Evolutionary conservation across 2,329 filamentous ascomycete species (phyloP).

Genomic region (Ciborinia camelliae): DNA sequence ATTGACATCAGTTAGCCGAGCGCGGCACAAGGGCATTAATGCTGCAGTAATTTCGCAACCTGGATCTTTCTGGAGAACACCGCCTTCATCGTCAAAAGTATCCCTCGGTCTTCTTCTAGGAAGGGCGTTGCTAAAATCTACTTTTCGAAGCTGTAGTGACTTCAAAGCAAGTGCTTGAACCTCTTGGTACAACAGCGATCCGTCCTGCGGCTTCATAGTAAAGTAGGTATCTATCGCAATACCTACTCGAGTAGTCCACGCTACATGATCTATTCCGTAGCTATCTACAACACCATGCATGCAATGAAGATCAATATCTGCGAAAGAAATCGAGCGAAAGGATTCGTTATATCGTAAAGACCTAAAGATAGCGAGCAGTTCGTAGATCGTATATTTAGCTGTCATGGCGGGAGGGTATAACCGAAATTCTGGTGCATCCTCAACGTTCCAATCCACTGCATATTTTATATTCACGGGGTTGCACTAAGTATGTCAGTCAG

Average conservation of each 20-base stretch:
- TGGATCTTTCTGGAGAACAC: conserved; percentile 51
- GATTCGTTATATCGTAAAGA: conserved; percentile 68
- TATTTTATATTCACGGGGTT: conserved; percentile 66
- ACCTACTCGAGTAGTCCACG: conserved; percentile 53
- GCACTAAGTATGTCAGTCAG: conserved; percentile 25
- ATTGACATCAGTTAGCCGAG: conserved; percentile 65
- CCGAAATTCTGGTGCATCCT: conserved; percentile 65
- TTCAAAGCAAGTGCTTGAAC: conserved; percentile 64
- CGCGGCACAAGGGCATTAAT: conserved; percentile 63
- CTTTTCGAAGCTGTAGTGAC: conserved; percentile 57
- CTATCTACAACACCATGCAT: conserved; percentile 60
- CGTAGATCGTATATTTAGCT: conserved; percentile 55
- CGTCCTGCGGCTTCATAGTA: conserved; percentile 36
- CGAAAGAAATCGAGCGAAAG: conserved; percentile 66
- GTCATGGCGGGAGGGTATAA: conserved; percentile 55
- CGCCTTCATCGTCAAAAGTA: conserved; percentile 44
- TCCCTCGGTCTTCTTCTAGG: conserved; percentile 49
- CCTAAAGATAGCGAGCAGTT: conserved; percentile 67
- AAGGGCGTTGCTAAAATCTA: conserved; percentile 64
- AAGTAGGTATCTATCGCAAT: conserved; percentile 34
- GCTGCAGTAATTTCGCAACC: conserved; percentile 69
- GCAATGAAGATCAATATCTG: conserved; percentile 58
- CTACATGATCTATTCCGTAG: conserved; percentile 60
- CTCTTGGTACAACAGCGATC: conserved; percentile 63
- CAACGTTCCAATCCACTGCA: conserved; percentile 56